phyloP scores from a whole-genome alignment of 768 basidiomycete species.

The Rubroboletus pulcherrimus region DNA sequence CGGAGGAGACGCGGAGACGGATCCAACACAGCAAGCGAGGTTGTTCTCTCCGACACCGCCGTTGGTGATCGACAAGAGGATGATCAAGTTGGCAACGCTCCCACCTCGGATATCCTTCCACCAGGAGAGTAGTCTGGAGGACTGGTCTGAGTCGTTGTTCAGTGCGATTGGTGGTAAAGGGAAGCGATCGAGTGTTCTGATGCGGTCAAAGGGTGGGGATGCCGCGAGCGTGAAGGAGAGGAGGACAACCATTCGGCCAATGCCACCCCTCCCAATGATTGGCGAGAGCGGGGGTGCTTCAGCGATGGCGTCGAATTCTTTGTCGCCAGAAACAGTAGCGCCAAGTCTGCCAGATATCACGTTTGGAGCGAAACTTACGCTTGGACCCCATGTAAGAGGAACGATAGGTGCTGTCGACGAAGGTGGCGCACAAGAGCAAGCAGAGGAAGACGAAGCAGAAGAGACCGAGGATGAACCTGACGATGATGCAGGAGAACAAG shows the following conservation, averaged over 20 bases:
- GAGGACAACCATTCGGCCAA: constrained; percentile 18
- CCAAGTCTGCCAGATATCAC: constrained; percentile 17
- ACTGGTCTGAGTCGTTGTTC: constrained; percentile 54
- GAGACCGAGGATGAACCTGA: neutral
- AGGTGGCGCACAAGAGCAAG: constrained; percentile 7
- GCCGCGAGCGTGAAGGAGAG: constrained; percentile 8
- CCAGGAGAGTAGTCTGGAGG: constrained; percentile 43
- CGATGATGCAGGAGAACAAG: neutral
- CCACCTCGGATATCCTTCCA: constrained; percentile 59
- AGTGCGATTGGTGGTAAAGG: constrained; percentile 42
- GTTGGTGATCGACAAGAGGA: constrained; percentile 29
- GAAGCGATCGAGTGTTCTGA: constrained; percentile 13
- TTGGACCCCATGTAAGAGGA: constrained; percentile 9
- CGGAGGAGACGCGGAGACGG: constrained; percentile 6
- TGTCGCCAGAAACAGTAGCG: constrained; percentile 1
- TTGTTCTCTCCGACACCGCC: constrained; percentile 27
- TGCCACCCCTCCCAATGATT: neutral
- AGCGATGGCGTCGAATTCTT: constrained; percentile 1
- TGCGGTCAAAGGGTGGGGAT: neutral
- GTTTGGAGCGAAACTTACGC: constrained; percentile 19
- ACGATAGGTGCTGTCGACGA: constrained; percentile 9
- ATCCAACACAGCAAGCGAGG: constrained; percentile 4
- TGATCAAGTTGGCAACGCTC: constrained; percentile 15
- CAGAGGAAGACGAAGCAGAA: neutral
- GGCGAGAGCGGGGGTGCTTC: neutral